Evolutionary conservation across 2,329 filamentous ascomycete genomes (phyloP).

Genomic region (Hortaea sp.): DNA sequence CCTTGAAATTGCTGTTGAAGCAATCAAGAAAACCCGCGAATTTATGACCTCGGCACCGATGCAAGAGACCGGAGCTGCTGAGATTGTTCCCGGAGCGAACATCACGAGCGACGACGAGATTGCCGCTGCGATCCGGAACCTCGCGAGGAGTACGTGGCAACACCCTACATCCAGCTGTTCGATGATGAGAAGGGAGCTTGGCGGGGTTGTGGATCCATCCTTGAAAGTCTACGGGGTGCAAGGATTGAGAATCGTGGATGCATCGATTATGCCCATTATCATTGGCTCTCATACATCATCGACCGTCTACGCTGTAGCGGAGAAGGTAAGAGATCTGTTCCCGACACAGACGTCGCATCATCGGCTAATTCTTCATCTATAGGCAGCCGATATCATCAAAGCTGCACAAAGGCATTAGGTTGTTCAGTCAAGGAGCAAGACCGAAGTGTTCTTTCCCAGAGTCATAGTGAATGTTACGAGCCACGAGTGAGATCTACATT

Average conservation of each 20-base stretch:
- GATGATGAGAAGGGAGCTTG: slow-evolving; percentile 22
- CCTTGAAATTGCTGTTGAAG: slow-evolving; percentile 23
- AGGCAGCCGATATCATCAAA: slow-evolving; percentile 26
- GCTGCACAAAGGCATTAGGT: neutral
- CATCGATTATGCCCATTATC: slow-evolving; percentile 18
- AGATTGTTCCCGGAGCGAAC: slow-evolving; percentile 18
- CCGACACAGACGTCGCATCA: too few species aligned
- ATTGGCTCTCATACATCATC: slow-evolving; percentile 16
- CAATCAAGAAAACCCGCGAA: slow-evolving; percentile 26
- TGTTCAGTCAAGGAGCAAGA: neutral
- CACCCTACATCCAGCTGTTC: slow-evolving; percentile 24
- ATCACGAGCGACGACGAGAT: slow-evolving; percentile 14
- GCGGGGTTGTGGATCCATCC: slow-evolving; percentile 25
- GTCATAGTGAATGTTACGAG: too few species aligned
- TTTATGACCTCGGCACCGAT: slow-evolving; percentile 26
- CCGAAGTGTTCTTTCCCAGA: too few species aligned
- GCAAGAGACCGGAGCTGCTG: slow-evolving; percentile 22
- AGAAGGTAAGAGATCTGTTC: slow-evolving; percentile 11
- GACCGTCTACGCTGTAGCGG: slow-evolving; percentile 22
- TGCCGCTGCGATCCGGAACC: slow-evolving; percentile 1
- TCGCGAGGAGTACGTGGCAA: slow-evolving; percentile 20
- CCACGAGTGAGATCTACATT: too few species aligned
- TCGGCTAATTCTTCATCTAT: too few species aligned
- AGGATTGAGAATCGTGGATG: slow-evolving; percentile 28
- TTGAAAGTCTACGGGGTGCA: slow-evolving; percentile 28